Conservation (phyloP, 1,284 basidiomycete genomes). For the Singerocomus inundabilis region DNA sequence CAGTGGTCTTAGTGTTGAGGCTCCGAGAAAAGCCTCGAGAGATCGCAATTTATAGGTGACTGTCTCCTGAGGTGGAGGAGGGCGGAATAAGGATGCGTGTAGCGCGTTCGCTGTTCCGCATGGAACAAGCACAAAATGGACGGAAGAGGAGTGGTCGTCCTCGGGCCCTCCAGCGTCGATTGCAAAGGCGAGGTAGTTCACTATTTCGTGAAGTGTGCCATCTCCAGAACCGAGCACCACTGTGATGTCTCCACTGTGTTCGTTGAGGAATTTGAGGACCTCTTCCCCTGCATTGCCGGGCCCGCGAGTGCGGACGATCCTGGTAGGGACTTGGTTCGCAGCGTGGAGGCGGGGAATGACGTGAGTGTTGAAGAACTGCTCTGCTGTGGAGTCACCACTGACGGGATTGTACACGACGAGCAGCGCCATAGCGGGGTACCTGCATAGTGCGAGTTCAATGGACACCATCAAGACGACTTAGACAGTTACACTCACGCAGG, state of each 20-base stretch:
- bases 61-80: constrained; percentile 26
- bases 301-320: constrained; percentile 50
- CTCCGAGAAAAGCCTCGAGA: constrained; percentile 46
- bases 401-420: constrained; percentile 54
- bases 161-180: constrained; percentile 28
- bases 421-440: constrained; percentile 35
- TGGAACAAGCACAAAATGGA: constrained; percentile 62
- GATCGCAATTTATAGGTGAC: constrained; percentile 52
- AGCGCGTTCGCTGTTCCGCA: constrained; percentile 94
- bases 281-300: constrained; percentile 60
- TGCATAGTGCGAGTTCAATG: not conserved
- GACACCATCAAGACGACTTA: not conserved
- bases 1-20: constrained; percentile 43
- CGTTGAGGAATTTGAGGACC: constrained; percentile 43
- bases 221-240: constrained; percentile 81
- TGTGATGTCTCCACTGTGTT: constrained; percentile 34
- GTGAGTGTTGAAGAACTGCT: constrained; percentile 51
- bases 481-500: constrained; percentile 12
- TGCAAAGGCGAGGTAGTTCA: constrained; percentile 54
- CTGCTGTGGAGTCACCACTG: constrained; percentile 42
- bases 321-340: constrained; percentile 39
- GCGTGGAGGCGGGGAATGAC: constrained; percentile 64
- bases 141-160: constrained; percentile 13
- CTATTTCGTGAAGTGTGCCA: constrained; percentile 86
- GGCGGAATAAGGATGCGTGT: constrained; percentile 65